Percentiles rank a stretch among this genome's conserved stretches.
Evolutionary conservation across 1,139 yeast genomes (phyloP).

Genomic region (Pichia sp.): DNA sequence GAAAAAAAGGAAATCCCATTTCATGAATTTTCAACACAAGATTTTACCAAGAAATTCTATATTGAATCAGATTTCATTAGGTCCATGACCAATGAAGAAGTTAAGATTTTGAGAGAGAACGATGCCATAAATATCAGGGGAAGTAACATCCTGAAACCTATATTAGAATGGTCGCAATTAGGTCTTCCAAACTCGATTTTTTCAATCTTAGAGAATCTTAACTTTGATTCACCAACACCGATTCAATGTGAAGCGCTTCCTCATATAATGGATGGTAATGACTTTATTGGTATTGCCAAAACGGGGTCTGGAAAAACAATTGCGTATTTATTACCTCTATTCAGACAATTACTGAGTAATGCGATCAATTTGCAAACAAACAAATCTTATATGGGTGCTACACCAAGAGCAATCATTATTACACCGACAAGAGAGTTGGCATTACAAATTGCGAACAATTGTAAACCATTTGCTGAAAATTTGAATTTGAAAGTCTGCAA

Average conservation of each 20-base stretch:
- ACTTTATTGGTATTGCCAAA: conserved; percentile 88
- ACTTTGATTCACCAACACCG: conserved; percentile 65
- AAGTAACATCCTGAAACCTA: conserved; percentile 52
- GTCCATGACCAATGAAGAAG: conserved; percentile 41
- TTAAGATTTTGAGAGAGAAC: conserved; percentile 42
- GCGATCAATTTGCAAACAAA: not conserved
- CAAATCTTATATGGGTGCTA: conserved; percentile 29
- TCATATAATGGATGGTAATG: conserved; percentile 81
- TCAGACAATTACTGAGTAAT: conserved; percentile 61
- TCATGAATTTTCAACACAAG: conserved; percentile 33
- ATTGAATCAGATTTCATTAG: conserved; percentile 51
- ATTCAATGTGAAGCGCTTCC: conserved; percentile 93
- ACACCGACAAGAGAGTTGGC: conserved; percentile 96
- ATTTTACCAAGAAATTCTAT: conserved; percentile 59
- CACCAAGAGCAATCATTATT: conserved; percentile 74
- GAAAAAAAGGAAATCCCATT: conserved; percentile 35
- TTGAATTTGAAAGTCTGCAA: conserved; percentile 53
- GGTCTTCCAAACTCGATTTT: conserved; percentile 61
- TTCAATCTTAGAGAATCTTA: conserved; percentile 36
- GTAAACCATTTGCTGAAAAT: conserved; percentile 46
- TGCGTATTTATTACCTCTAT: conserved; percentile 75
- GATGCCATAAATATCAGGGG: conserved; percentile 66
- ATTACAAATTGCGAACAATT: conserved; percentile 68
- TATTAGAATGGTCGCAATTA: conserved; percentile 70
- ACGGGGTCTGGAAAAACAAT: conserved; percentile 97